A percentile compares a stretch with the other conserved stretches of the same genome.
Evolutionary conservation across 768 basidiomycete species (phyloP).

Genomic region (Hericium coralloides): DNA sequence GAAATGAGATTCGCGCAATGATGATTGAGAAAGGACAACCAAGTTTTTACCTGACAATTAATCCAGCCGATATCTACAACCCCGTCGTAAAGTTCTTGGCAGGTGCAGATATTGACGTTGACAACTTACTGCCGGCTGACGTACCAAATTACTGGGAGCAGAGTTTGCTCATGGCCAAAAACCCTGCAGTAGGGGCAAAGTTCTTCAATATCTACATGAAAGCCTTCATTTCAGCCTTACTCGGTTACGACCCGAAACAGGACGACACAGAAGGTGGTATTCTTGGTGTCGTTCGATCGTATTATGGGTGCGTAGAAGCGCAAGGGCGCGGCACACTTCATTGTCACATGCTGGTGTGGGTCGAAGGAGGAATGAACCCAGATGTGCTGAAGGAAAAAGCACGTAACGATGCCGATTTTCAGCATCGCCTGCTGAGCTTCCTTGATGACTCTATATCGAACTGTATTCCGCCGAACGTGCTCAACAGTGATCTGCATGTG

Average conservation of each 20-base stretch:
- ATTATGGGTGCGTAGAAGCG: conserved; percentile 34
- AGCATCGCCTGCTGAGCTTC: conserved; percentile 10
- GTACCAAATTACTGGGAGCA: conserved; percentile 25
- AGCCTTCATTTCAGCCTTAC: conserved; percentile 19
- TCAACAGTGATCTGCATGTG: neutral
- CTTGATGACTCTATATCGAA: conserved; percentile 22
- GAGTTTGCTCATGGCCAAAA: conserved; percentile 26
- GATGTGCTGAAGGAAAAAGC: neutral
- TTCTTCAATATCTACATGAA: conserved; percentile 37
- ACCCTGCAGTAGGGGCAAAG: conserved; percentile 29
- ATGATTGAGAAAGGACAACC: conserved; percentile 24
- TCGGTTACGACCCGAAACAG: conserved; percentile 16
- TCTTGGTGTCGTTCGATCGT: conserved; percentile 24
- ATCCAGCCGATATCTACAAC: conserved; percentile 35
- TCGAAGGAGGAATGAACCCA: conserved; percentile 15
- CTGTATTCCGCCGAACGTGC: conserved; percentile 16
- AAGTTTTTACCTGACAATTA: conserved; percentile 35
- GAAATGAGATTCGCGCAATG: too few relatives aligned
- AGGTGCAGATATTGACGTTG: conserved; percentile 29
- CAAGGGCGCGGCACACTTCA: conserved; percentile 31
- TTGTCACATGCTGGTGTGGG: conserved; percentile 33
- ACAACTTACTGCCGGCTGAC: conserved; percentile 20
- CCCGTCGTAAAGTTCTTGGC: conserved; percentile 33
- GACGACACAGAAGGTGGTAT: conserved; percentile 19
- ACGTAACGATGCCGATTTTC: conserved; percentile 13